Percentiles rank a stretch among this genome's conserved stretches.
These are phyloP conservation scores for Silybum marianum DNA, from an alignment of 129 eudicot genomes.

Conservation along the genomic window DNA sequence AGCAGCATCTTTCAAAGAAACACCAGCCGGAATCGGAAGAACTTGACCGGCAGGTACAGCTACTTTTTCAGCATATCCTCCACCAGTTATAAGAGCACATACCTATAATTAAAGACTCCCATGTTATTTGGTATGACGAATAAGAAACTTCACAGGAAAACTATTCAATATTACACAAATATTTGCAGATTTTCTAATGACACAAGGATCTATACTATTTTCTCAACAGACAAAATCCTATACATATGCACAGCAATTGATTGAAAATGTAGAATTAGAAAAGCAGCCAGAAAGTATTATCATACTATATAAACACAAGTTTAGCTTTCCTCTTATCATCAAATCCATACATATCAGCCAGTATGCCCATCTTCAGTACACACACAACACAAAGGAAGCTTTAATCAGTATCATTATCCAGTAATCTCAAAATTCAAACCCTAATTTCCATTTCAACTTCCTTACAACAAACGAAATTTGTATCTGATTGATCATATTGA, in stretches of 20 bases:
- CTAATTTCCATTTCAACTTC: background rate
- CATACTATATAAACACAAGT: background rate
- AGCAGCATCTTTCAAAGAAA: conserved; percentile 95
- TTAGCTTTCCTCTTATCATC: background rate
- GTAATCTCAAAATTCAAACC: conserved; percentile 7
- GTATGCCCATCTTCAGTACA: background rate
- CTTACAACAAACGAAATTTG: background rate
- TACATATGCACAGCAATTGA: background rate
- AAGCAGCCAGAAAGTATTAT: background rate
- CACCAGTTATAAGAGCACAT: conserved; percentile 92
- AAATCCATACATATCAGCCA: background rate
- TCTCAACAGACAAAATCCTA: background rate
- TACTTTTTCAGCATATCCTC: conserved; percentile 96
- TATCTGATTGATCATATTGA: background rate
- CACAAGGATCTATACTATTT: background rate
- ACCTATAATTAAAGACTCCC: conserved; percentile 50
- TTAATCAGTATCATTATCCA: background rate
- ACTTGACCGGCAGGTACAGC: conserved; percentile 86
- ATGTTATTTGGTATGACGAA: conserved; percentile 1
- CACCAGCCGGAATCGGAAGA: conserved; percentile 83
- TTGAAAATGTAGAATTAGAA: background rate
- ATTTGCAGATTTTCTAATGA: background rate
- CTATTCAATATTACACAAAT: background rate
- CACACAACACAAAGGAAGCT: background rate
- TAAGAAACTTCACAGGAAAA: background rate